Evolutionary conservation across 768 basidiomycete genomes (phyloP), one percentile per base, ranked within the genome.

Genomic region (Boletus vinaceobasis): DNA sequence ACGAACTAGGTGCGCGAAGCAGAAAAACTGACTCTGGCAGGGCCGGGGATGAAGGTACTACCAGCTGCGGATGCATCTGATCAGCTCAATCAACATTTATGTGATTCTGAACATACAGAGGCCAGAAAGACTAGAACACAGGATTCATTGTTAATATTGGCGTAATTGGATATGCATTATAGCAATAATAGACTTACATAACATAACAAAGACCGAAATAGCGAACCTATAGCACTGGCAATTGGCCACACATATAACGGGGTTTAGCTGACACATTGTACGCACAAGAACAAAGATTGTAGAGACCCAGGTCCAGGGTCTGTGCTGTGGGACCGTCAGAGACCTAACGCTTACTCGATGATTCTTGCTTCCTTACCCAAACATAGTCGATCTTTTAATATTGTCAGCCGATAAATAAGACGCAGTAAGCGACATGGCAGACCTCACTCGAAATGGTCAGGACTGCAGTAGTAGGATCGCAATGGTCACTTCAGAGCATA

Each of bases 251-350:
- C 8, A n/a, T 42, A n/a, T 2, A 21, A 23, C 37, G 7, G 9
- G 0, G 15, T 3, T 4, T 19, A 13, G 27, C 7, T 13, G 21
- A 40, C 29, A 13, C 5, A 4, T 11, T 7, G 13, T 26, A 32
- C 59, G 2, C 3, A 58, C 57, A 11, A 58, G 5, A 23, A 58
- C 14, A 42, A 57, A 58, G 1, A 51, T 10, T 4, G 45, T 42
- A 2, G 57, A 58, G 17, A 57, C 45, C 55, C 48, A 43, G n/a
- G 55, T 39, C 57, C 57, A 58, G 0, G n/a, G 19, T 19, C 13
- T 51, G 8, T 14, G 4, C 57, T 58, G 14, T 10, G 3, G 3
- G 5, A 5, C 4, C 9, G 7, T 57, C 31, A 58, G 5, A 0
- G 4, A n/a, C 8, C 0, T 15, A 1, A 4, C 23, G 21, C 21